These are phyloP conservation scores for Ogataea henricii DNA, from an alignment of 805 yeast genomes.

Conservation along the genomic window DNA sequence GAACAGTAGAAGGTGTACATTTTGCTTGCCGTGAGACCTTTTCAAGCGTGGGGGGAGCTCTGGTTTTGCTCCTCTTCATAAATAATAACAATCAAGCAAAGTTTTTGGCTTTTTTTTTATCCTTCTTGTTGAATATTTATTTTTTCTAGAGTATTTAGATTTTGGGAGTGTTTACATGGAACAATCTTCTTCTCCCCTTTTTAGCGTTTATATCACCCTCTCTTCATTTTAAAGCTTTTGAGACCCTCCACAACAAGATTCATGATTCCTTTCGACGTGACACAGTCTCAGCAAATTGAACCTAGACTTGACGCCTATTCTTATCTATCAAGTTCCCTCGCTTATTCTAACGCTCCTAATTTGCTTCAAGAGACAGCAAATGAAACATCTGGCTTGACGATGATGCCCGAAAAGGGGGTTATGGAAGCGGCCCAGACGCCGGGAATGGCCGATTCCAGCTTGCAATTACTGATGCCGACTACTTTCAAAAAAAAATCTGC, in stretches of 20 bases:
- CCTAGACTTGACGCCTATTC: conserved; percentile 7
- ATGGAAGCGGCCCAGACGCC: neutral
- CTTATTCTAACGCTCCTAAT: conserved; percentile 3
- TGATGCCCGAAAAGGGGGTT: neutral
- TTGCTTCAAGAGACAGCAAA: neutral
- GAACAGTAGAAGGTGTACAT: no score
- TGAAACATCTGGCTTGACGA: neutral
- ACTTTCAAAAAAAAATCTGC: conserved; percentile 4
- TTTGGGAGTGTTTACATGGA: neutral
- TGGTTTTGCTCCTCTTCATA: no score
- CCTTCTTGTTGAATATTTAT: neutral
- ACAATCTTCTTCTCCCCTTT: neutral
- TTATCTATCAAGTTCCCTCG: conserved; percentile 1
- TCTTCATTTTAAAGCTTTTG: neutral
- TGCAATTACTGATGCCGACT: conserved; percentile 1
- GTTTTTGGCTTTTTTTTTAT: neutral
- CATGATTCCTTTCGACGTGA: conserved; percentile 11
- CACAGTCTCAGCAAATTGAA: conserved; percentile 8
- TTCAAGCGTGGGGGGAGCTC: no score
- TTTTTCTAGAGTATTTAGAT: neutral
- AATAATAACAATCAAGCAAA: no score
- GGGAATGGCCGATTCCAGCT: neutral
- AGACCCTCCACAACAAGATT: neutral
- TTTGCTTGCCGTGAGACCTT: no score
- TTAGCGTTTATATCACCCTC: neutral